Percentiles rank a stretch among this genome's conserved stretches.
Conservation (phyloP, 2,329 filamentous ascomycete genomes). For the Colletotrichum abscissum region DNA sequence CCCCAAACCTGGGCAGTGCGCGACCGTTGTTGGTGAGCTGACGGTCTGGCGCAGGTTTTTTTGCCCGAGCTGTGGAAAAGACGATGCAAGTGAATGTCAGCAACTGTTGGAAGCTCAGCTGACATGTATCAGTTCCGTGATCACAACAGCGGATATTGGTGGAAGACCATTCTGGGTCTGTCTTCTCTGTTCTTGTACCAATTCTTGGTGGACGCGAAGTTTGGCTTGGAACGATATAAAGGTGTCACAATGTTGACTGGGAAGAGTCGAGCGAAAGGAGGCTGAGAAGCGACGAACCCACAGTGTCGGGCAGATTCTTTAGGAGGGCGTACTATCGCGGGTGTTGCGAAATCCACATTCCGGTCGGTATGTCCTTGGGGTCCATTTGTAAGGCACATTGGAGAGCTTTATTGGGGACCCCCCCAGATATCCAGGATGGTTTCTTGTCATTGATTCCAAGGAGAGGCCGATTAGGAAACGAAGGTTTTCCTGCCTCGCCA, state of each 20-base stretch:
- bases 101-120: background rate
- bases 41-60: background rate
- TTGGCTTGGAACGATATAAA: background rate
- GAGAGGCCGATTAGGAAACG: background rate
- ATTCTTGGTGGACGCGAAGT: background rate
- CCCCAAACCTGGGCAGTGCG: constrained; percentile 13
- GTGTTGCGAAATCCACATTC: constrained; percentile 23
- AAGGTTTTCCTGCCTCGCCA: constrained; percentile 5
- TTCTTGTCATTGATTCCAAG: background rate
- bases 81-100: background rate
- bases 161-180: background rate
- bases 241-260: background rate
- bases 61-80: background rate
- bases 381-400: background rate
- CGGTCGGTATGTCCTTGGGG: constrained; percentile 15
- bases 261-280: background rate
- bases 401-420: background rate
- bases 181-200: background rate
- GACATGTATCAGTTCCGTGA: background rate
- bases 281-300: constrained; percentile 12
- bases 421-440: background rate
- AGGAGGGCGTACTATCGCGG: constrained; percentile 6
- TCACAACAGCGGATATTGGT: background rate
- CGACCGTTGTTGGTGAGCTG: constrained; percentile 14
- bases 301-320: constrained; percentile 5